These are phyloP conservation scores for Dichomitus squalens DNA, from an alignment of 1,284 basidiomycete species.

Conservation along the genomic window DNA sequence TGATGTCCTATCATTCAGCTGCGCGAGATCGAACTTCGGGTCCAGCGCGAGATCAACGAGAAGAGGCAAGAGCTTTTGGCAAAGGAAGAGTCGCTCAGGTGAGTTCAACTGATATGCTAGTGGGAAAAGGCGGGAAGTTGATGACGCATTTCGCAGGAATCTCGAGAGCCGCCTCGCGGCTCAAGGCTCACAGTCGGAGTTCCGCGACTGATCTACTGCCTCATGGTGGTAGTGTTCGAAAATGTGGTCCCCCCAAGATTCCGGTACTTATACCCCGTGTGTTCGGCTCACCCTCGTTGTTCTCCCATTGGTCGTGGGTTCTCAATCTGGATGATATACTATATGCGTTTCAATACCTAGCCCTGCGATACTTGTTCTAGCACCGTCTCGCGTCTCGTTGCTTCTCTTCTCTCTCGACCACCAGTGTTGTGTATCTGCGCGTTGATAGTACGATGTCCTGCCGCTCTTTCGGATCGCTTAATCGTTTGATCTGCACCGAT, in stretches of 20 bases:
- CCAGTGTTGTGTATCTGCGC: slow-evolving; percentile 21
- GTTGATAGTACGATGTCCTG: slow-evolving; percentile 18
- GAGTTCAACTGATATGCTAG: slow-evolving; percentile 21
- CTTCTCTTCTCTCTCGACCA: slow-evolving; percentile 15
- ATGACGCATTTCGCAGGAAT: slow-evolving; percentile 54
- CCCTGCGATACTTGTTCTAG: slow-evolving; percentile 18
- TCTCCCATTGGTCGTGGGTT: slow-evolving; percentile 26
- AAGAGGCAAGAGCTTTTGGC: slow-evolving; percentile 96
- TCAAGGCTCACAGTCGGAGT: slow-evolving; percentile 56
- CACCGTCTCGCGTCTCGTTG: slow-evolving; percentile 16
- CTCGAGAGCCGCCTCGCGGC: slow-evolving; percentile 89
- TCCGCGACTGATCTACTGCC: slow-evolving; percentile 32
- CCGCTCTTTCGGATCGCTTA: slow-evolving; percentile 28
- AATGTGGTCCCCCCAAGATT: slow-evolving; percentile 22
- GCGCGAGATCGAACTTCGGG: slow-evolving; percentile 97
- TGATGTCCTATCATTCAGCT: slow-evolving; percentile 50
- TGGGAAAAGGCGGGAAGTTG: slow-evolving; percentile 1
- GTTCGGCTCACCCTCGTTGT: slow-evolving; percentile 22
- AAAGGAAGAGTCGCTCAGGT: slow-evolving; percentile 90
- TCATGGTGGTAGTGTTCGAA: slow-evolving; percentile 20
- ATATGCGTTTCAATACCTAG: slow-evolving; percentile 24
- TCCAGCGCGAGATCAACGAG: slow-evolving; percentile 98
- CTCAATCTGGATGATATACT: slow-evolving; percentile 30
- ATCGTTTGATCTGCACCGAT: slow-evolving; percentile 16
- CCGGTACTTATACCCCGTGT: slow-evolving; percentile 33